A percentile compares a stretch with the other conserved stretches of the same genome.
These are phyloP conservation scores for Acanthamoeba royreba DNA, from an alignment of 208 protist genomes.

Conservation along the genomic window DNA sequence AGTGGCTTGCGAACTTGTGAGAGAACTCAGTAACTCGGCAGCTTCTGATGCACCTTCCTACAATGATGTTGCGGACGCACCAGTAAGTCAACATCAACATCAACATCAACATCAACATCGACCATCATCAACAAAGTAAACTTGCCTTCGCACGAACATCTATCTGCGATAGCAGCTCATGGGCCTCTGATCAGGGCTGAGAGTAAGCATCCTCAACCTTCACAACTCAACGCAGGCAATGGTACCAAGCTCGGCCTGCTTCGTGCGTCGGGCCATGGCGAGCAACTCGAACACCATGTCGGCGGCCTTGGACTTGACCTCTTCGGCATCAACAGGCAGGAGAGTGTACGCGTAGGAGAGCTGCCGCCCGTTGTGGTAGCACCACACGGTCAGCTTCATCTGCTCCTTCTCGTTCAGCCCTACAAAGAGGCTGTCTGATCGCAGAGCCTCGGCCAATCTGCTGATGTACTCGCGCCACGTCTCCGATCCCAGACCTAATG, in stretches of 20 bases:
- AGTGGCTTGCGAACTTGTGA: no score
- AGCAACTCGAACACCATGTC: slow-evolving; percentile 38
- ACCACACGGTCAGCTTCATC: neutral
- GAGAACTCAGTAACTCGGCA: no score
- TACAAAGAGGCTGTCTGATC: neutral
- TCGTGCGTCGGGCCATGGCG: neutral
- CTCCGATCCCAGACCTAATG: neutral
- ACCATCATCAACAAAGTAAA: no score
- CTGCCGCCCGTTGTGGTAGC: neutral
- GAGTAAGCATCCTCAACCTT: no score
- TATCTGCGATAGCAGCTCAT: neutral
- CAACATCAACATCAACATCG: no score
- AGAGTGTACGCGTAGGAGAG: neutral
- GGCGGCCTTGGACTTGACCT: neutral
- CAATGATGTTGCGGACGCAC: no score
- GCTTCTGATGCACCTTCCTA: no score
- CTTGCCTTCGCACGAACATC: no score
- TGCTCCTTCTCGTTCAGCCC: neutral
- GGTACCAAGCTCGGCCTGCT: neutral
- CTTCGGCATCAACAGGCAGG: neutral
- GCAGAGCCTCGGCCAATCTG: neutral
- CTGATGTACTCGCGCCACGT: neutral
- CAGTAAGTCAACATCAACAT: no score
- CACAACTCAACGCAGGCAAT: no score
- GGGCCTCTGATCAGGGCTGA: no score